Evolutionary conservation across 345 rosid genomes (phyloP).

Genomic region (Salix koriyanagi): DNA sequence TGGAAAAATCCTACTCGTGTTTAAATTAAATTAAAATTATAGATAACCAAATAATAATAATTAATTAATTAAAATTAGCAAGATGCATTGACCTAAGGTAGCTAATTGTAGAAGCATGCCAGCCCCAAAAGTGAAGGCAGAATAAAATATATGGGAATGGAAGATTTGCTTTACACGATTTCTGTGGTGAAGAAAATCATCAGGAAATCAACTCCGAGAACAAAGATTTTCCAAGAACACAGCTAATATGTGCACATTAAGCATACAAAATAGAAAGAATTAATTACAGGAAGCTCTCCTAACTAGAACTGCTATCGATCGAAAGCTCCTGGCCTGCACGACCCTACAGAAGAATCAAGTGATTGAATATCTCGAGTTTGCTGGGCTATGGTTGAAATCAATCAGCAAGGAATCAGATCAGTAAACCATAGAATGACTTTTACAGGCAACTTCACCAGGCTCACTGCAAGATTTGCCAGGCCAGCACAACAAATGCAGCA

Average conservation of each 20-base stretch:
- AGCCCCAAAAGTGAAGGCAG: background rate
- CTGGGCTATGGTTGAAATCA: no score
- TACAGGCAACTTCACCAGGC: slow-evolving; percentile 64
- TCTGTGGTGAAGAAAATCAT: background rate
- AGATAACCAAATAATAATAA: no score
- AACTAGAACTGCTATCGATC: background rate
- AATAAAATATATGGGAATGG: background rate
- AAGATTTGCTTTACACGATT: background rate
- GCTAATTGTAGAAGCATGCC: background rate
- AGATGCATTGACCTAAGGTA: background rate
- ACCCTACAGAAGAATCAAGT: background rate
- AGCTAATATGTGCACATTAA: background rate
- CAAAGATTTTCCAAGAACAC: background rate
- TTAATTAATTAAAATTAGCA: background rate
- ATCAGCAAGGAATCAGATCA: slow-evolving; percentile 65
- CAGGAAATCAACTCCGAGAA: background rate
- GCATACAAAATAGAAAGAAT: background rate
- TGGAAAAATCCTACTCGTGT: no score
- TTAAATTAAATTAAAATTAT: no score
- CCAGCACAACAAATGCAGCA: slow-evolving; percentile 67
- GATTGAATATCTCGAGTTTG: background rate
- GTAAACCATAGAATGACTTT: slow-evolving; percentile 59
- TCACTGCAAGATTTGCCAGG: slow-evolving; percentile 60
- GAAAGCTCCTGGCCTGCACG: background rate
- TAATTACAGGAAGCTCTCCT: background rate